Base-by-base conservation (phyloP, 139 green algal species). In the Chlorella sp. region DNA sequence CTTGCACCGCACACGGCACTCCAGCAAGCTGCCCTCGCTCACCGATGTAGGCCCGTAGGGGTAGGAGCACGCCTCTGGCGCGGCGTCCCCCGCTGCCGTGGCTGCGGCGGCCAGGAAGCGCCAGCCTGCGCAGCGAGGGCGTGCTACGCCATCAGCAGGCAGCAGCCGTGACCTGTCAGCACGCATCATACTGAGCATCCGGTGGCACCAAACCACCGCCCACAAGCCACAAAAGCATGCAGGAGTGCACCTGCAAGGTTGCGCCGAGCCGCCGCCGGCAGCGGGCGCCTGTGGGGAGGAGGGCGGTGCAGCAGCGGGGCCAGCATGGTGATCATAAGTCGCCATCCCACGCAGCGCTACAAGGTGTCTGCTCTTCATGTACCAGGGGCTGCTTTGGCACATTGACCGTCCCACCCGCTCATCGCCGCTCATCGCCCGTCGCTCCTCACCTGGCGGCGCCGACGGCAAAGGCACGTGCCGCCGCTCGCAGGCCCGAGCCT, bases 231-330 rank as follows among this genome's bases (percentile, higher is more conserved):
- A 51, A 51, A 18, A 72, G n/a, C 30, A 26, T 72, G 65, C 9
- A 28, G 21, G 1, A 30, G 20, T 30, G 20, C 60, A 74, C 71
- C 78, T 84, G n/a, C 47, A 80, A 64, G 32, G 51, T 60, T 60
- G 21, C 78, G 78, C 18, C 78, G 78, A 60, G 71, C 78, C 17
- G 68, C 71, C n/a, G 47, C 18, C 39, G 71, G 44, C 44, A 80
- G n/a, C n/a, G 78, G 32, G n/a, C 71, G 78, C 67, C 71, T 84
- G 78, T 32, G 20, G 47, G 30, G 36, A 13, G 36, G 39, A 2
- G 47, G 28, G 34, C 21, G 28, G 9, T 39, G 36, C 32, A 62
- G 64, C 30, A 26, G 0, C 12, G 41, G 13, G 30, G 64, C 2
- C n/a, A 41, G 6, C n/a, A 39, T 18, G 26, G 51, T 47, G 21